Evolutionary conservation across 2,329 filamentous ascomycete species (phyloP), one percentile per base, ranked within the genome.

Genomic region (Trichoderma sp.): DNA sequence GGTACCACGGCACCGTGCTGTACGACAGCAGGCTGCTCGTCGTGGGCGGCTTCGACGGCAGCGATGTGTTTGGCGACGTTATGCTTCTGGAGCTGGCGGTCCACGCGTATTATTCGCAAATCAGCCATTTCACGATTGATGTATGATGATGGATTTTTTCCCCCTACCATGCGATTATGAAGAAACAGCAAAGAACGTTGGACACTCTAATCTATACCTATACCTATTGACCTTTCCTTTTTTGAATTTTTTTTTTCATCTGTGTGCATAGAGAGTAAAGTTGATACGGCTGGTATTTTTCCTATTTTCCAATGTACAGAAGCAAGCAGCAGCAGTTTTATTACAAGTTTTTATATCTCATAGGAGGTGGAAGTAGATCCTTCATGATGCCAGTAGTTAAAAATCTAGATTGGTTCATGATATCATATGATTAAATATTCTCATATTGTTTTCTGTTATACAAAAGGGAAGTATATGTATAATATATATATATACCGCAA

Each of bases 51-150:
- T 92, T 92, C 75, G 90, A 92, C 79, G 90, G 90, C 67, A 85
- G 82, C 72, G 88, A 91, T 78, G 90, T 92, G 28, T 92, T 91
- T 83, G 86, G 87, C 43, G 90, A 92, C 73, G 90, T 91, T 20
- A 89, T 87, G 84, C 84, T 91, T 6, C 81, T 92, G 69, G 90
- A 92, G 81, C 81, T 92, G 76, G 90, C 89, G 2, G 89, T 92
- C 12, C 90, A 92, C 79, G 88, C 90, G 47, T 92, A 92, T 78
- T 92, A 92, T 77, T 91, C 90, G 73, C 90, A 92, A 80, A 92
- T 92, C 77, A 91, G 89, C 78, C 90, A 92, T 79, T 92, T 92
- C 75, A 89, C 85, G 50, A 92, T 92, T 76, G 89, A 91, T 76
- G 88, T 92, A 72, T 91, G 73, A 77, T 43, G 50, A 61, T 26